phyloP scores from a whole-genome alignment of 2,329 filamentous ascomycete species.

The Colletotrichum simmondsii region DNA sequence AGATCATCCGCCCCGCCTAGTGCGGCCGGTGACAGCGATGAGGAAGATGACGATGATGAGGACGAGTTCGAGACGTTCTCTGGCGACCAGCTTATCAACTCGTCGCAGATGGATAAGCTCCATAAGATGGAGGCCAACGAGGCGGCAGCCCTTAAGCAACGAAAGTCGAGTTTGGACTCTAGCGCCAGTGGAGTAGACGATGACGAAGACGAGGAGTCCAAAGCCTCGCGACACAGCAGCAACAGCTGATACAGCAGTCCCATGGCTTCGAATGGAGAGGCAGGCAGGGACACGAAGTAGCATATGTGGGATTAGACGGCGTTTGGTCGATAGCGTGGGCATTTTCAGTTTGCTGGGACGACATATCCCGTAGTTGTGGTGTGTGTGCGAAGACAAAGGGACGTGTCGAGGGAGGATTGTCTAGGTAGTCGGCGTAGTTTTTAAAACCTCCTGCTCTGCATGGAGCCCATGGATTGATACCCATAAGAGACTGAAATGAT shows the following conservation, averaged over 20 bases:
- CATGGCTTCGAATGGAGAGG: constrained; percentile 22
- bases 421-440: neutral
- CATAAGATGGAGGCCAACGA: constrained; percentile 71
- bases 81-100: constrained; percentile 52
- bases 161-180: constrained; percentile 43
- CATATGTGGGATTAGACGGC: constrained; percentile 3
- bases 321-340: constrained; percentile 18
- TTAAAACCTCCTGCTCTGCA: neutral
- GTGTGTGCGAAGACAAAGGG: neutral
- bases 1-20: constrained; percentile 20
- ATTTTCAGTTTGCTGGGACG: constrained; percentile 1
- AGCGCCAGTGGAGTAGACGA: constrained; percentile 39
- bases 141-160: constrained; percentile 59
- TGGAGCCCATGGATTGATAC: constrained; percentile 26
- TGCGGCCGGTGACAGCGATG: constrained; percentile 53
- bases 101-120: constrained; percentile 63
- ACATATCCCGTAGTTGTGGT: neutral
- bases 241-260: constrained; percentile 5
- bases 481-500: constrained; percentile 3
- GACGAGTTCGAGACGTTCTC: constrained; percentile 55
- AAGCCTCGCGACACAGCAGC: constrained; percentile 30
- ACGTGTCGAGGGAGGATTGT: neutral
- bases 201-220: constrained; percentile 49
- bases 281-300: neutral
- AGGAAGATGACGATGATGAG: constrained; percentile 52